Evolutionary conservation across 2,329 filamentous ascomycete species (phyloP), one percentile per base, ranked within the genome.

Genomic region (Colletotrichum godetiae): DNA sequence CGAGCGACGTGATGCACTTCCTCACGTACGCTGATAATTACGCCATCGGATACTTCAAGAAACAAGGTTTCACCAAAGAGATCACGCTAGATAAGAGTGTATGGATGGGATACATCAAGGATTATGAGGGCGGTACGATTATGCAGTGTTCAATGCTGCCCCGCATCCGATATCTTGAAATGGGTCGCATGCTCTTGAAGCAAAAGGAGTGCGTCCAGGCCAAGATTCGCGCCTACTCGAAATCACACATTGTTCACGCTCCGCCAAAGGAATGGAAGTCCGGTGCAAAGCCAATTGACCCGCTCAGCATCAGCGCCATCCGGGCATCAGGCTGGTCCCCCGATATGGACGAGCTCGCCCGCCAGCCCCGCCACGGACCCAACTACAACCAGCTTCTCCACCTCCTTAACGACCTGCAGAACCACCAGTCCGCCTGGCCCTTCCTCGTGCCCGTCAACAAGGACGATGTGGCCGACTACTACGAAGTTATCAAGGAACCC

Each of bases 101-200:
- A 4, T 99, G 97, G 97, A 98, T 98, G 97, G 97, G 97, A 3
- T 99, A 98, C 79, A 99, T 99, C 86, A 99, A 99, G 81, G 97
- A 99, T 81, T 99, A 99, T 82, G 97, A 99, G 84, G 97, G 97
- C 71, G 97, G 97, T 72, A 99, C 97, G 0, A 97, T 99, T 74
- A 99, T 99, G 97, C 97, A 99, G 85, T 99, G 97, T 80, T 95
- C 93, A 65, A 98, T 99, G 97, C 89, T 99, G 24, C 96, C 96
- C 8, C 94, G 93, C 75, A 95, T 98, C 67, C 93, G 97, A 62
- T 99, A 99, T 83, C 92, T 99, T 6, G 96, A 99, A 82, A 91
- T 92, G 79, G 94, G 95, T 3, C 93, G 95, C 75, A 97, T 99
- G 95, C 88, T 99, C 2, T 89, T 98, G 60, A 98, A 99, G 86